A percentile compares a stretch with the other conserved stretches of the same genome.
Evolutionary conservation across 2,329 filamentous ascomycete genomes (phyloP).

Genomic region (Diaporthe capsici): DNA sequence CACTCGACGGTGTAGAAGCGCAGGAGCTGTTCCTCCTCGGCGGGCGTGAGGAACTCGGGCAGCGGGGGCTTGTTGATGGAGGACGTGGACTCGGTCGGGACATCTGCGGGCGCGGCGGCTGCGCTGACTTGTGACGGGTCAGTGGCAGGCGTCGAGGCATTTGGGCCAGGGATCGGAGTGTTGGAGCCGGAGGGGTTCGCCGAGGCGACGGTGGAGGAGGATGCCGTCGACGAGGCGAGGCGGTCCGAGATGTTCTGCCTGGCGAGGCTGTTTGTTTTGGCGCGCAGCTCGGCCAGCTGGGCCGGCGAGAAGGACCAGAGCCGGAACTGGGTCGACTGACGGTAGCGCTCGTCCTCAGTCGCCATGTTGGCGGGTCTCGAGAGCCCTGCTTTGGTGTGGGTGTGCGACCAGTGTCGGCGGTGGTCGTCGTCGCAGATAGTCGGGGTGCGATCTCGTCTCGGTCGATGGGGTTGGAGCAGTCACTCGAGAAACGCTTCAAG

Average conservation of each 20-base stretch:
- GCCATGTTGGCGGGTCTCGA: constrained; percentile 64
- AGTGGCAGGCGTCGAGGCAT: constrained; percentile 46
- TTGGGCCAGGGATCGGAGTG: constrained; percentile 46
- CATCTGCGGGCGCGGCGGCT: constrained; percentile 37
- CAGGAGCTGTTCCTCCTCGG: constrained; percentile 87
- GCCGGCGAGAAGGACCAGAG: constrained; percentile 91
- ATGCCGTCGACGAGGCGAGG: constrained; percentile 65
- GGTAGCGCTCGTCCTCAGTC: constrained; percentile 92
- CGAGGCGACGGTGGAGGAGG: constrained; percentile 60
- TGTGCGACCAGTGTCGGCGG: background rate
- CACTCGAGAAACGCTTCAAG: background rate
- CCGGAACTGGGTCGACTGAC: constrained; percentile 89
- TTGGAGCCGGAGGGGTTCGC: constrained; percentile 49
- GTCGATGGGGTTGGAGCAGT: background rate
- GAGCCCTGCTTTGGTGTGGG: too few relatives aligned
- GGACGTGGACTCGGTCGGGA: constrained; percentile 40
- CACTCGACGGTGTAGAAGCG: constrained; percentile 79
- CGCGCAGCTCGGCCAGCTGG: constrained; percentile 79
- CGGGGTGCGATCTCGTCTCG: background rate
- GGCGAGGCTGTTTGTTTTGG: constrained; percentile 84
- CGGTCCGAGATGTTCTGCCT: constrained; percentile 70
- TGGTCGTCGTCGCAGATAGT: background rate
- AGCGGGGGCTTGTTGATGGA: constrained; percentile 56
- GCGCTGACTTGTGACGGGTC: constrained; percentile 18
- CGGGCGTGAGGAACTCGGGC: constrained; percentile 84